Percentiles rank a stretch among this genome's conserved stretches.
Conservation (phyloP, 768 basidiomycete species). For the Collybia mongolica region DNA sequence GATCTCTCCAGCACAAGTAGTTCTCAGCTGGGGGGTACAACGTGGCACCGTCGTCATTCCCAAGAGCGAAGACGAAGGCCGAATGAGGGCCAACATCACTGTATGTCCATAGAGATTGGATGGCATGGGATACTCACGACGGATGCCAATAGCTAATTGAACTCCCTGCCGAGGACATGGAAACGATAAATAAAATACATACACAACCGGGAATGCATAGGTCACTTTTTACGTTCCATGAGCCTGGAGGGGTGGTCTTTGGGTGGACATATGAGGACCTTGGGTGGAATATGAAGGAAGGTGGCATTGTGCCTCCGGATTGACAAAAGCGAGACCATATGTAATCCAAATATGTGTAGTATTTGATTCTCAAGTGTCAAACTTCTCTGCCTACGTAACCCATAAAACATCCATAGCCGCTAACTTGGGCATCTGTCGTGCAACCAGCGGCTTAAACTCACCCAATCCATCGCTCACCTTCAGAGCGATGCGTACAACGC, state of each 20-base stretch:
- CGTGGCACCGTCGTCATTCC: constrained; percentile 61
- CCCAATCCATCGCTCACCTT: constrained; percentile 1
- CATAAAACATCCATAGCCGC: neutral
- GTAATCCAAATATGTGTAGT: no score
- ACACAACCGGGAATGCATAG: constrained; percentile 37
- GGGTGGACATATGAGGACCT: constrained; percentile 46
- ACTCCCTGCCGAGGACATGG: constrained; percentile 35
- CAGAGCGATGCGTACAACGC: neutral
- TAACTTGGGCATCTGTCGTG: neutral
- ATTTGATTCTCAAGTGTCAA: neutral
- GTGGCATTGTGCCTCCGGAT: constrained; percentile 23
- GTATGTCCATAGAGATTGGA: constrained; percentile 18
- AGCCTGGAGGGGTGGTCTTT: constrained; percentile 28
- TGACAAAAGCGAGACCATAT: neutral
- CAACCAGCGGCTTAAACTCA: neutral
- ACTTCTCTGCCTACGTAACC: neutral
- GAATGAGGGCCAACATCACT: constrained; percentile 48
- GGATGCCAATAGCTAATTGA: constrained; percentile 28
- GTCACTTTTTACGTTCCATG: constrained; percentile 23
- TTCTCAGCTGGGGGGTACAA: constrained; percentile 65
- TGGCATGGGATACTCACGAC: constrained; percentile 8
- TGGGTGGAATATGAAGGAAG: constrained; percentile 38
- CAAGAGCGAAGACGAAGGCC: constrained; percentile 49
- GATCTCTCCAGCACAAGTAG: constrained; percentile 46
- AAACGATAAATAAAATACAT: constrained; percentile 39